Percentiles rank a stretch among this genome's conserved stretches.
Conservation (phyloP, 1,139 yeast genomes). For the Taphrina communis region DNA sequence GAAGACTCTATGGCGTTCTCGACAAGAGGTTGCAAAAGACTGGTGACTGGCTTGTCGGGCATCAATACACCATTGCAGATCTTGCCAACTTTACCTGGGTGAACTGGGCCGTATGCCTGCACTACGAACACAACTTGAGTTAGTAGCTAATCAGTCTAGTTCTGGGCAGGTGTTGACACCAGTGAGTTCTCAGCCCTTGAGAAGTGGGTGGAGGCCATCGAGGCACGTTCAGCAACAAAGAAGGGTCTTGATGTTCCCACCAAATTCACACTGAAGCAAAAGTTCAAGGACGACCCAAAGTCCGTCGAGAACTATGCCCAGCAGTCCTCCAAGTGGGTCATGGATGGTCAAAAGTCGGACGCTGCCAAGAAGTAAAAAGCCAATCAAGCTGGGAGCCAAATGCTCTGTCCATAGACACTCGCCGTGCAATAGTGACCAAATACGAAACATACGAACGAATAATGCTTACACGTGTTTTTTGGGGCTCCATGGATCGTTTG, state of each 20-base stretch:
- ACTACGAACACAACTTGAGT: not conserved
- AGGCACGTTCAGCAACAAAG: conserved; percentile 35
- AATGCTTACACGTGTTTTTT: not conserved
- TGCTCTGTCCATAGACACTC: too few species aligned
- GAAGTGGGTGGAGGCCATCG: conserved; percentile 31
- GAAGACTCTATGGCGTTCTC: conserved; percentile 61
- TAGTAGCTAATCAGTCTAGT: not conserved
- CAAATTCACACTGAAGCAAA: conserved; percentile 34
- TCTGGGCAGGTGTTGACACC: conserved; percentile 40
- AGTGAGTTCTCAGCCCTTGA: conserved; percentile 24
- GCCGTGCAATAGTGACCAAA: not conserved
- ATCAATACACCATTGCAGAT: conserved; percentile 63
- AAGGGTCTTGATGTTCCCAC: conserved; percentile 37
- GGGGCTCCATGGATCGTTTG: not conserved
- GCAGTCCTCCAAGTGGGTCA: conserved; percentile 28
- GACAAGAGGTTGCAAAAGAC: conserved; percentile 57
- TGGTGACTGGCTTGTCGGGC: conserved; percentile 64
- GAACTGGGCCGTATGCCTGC: conserved; percentile 22
- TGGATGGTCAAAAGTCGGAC: conserved; percentile 30
- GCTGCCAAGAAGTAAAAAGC: conserved; percentile 8
- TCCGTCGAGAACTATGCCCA: conserved; percentile 31
- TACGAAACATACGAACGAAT: not conserved
- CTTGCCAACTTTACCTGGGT: conserved; percentile 57
- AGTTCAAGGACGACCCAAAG: conserved; percentile 29
- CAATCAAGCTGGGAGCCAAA: too few species aligned